Percentiles rank a stretch among this genome's conserved stretches.
phyloP scores from a whole-genome alignment of 768 basidiomycete species.

The Termitomyces sp. region DNA sequence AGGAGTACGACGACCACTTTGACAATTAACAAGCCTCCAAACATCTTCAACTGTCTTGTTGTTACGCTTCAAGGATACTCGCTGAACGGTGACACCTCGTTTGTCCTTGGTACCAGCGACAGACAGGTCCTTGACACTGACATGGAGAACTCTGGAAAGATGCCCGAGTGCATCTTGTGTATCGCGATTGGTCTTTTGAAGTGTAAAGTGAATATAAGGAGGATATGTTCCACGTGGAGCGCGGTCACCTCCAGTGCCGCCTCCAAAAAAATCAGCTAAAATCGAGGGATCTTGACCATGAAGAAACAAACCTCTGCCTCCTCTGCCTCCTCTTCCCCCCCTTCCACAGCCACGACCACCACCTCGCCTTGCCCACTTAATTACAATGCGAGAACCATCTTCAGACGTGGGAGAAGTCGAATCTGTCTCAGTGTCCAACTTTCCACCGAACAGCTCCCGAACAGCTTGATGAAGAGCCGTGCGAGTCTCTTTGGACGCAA shows the following conservation, averaged over 20 bases:
- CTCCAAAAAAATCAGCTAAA: not conserved
- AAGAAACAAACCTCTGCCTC: constrained; percentile 23
- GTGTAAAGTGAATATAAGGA: constrained; percentile 91
- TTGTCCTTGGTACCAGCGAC: constrained; percentile 99
- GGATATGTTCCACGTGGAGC: constrained; percentile 62
- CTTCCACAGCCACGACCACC: constrained; percentile 45
- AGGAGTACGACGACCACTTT: constrained; percentile 49
- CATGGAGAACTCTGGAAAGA: constrained; percentile 73
- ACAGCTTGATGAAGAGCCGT: constrained; percentile 79
- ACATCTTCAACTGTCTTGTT: constrained; percentile 76
- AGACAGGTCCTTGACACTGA: constrained; percentile 73
- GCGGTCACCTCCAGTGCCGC: constrained; percentile 29
- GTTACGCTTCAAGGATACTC: constrained; percentile 76
- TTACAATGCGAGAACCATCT: constrained; percentile 70
- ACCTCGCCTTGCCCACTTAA: constrained; percentile 68
- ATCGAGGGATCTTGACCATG: not conserved
- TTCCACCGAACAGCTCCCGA: constrained; percentile 76
- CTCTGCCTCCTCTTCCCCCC: constrained; percentile 31
- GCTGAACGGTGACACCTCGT: constrained; percentile 92
- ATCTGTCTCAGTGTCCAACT: constrained; percentile 81
- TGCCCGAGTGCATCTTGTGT: constrained; percentile 90
- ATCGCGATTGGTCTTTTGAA: constrained; percentile 97
- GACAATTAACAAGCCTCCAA: constrained; percentile 77
- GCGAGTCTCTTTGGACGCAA: constrained; percentile 73
- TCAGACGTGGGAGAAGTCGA: constrained; percentile 40